Evolutionary conservation across 1,284 basidiomycete species (phyloP).

Genomic region (Melampsora americana): DNA sequence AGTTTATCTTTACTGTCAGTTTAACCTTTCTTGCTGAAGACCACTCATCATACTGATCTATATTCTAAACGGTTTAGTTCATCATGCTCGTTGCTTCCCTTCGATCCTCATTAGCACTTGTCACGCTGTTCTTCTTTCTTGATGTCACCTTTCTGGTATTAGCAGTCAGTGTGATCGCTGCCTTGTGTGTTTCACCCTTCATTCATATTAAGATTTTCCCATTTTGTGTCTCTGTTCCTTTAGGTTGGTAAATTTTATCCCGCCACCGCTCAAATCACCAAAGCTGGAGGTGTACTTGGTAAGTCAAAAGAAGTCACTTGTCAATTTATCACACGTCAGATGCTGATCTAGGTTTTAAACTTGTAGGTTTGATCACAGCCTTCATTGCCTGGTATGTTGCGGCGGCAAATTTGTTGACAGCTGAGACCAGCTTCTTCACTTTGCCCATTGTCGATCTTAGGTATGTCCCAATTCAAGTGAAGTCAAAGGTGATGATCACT

Average conservation of each 20-base stretch:
- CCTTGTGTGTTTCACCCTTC: background rate
- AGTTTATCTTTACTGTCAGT: conserved; percentile 67
- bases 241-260: conserved; percentile 52
- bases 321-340: background rate
- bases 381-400: conserved; percentile 56
- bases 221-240: too few relatives aligned
- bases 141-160: conserved; percentile 59
- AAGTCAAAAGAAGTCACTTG: conserved; percentile 11
- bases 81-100: conserved; percentile 60
- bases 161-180: conserved; percentile 33
- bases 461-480: background rate
- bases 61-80: conserved; percentile 47
- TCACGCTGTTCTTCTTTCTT: conserved; percentile 70
- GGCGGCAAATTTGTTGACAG: conserved; percentile 58
- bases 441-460: conserved; percentile 51
- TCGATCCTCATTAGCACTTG: conserved; percentile 66
- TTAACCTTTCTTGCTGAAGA: conserved; percentile 26
- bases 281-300: conserved; percentile 73
- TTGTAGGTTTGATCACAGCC: conserved; percentile 17
- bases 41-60: background rate
- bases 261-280: conserved; percentile 53
- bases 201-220: background rate
- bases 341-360: conserved; percentile 6
- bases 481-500: background rate
- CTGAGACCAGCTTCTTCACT: conserved; percentile 58